Evolutionary conservation across 1,284 basidiomycete species (phyloP).

Genomic region (Ustilago tritici): DNA sequence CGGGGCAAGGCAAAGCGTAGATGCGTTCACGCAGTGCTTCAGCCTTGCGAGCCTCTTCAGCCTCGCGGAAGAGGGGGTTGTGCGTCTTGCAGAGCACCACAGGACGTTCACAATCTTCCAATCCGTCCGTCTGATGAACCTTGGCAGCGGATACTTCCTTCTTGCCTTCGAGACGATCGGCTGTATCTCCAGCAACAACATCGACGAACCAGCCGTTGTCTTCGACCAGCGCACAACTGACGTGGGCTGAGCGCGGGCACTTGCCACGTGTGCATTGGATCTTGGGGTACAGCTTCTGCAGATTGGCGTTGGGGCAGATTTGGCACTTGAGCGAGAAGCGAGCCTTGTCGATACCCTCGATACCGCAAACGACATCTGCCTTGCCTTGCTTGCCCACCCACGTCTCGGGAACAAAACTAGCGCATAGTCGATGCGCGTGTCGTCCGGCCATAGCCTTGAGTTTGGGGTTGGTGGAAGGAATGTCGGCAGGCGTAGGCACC

Average conservation of each 20-base stretch:
- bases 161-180: constrained; percentile 62
- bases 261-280: constrained; percentile 94
- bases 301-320: constrained; percentile 78
- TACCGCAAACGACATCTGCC: constrained; percentile 56
- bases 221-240: constrained; percentile 79
- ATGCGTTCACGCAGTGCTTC: constrained; percentile 46
- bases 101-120: constrained; percentile 54
- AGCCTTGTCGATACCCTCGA: constrained; percentile 57
- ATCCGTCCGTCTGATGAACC: constrained; percentile 2
- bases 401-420: constrained; percentile 65
- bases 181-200: constrained; percentile 45
- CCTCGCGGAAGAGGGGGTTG: constrained; percentile 61
- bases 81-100: constrained; percentile 66
- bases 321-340: constrained; percentile 78
- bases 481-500: constrained; percentile 44
- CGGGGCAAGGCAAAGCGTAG: constrained; percentile 32
- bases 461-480: constrained; percentile 28
- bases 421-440: constrained; percentile 67
- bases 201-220: constrained; percentile 65
- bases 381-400: constrained; percentile 59
- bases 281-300: constrained; percentile 85
- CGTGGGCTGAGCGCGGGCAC: constrained; percentile 91
- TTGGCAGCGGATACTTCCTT: constrained; percentile 13
- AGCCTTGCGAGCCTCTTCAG: constrained; percentile 51
- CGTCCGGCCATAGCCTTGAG: constrained; percentile 35